phyloP scores from a whole-genome alignment of 2,329 filamentous ascomycete genomes.

The Metarhizium rileyi region DNA sequence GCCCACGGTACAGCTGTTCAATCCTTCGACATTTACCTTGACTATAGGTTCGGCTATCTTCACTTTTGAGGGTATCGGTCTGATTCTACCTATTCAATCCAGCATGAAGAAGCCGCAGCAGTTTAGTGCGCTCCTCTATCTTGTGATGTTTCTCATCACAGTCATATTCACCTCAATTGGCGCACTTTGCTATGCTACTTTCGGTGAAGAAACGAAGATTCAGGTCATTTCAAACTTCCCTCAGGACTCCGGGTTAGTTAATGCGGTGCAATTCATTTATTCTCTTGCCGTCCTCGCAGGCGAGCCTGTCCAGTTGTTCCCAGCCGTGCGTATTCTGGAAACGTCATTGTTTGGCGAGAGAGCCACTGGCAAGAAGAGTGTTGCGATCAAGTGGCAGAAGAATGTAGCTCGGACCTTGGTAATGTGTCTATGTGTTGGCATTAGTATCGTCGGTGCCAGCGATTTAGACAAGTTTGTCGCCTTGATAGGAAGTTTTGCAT shows the following conservation, averaged over 20 bases:
- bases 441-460: constrained; percentile 55
- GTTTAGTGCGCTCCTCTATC: constrained; percentile 54
- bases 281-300: constrained; percentile 64
- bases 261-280: constrained; percentile 66
- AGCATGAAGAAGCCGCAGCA: constrained; percentile 62
- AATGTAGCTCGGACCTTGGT: constrained; percentile 52
- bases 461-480: constrained; percentile 68
- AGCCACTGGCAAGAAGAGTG: constrained; percentile 54
- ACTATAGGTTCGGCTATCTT: constrained; percentile 68
- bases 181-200: constrained; percentile 64
- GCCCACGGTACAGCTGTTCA: constrained; percentile 57
- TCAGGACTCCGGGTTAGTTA: constrained; percentile 61
- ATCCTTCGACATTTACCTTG: constrained; percentile 57
- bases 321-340: constrained; percentile 62
- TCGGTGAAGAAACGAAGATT: constrained; percentile 58
- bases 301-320: constrained; percentile 66
- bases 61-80: constrained; percentile 69
- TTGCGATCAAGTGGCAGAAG: constrained; percentile 66
- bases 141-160: constrained; percentile 66
- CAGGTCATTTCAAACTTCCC: constrained; percentile 71
- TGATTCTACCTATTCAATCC: constrained; percentile 67
- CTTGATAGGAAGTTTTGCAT: constrained; percentile 63
- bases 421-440: constrained; percentile 47
- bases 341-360: constrained; percentile 55
- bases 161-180: constrained; percentile 64